Percentiles rank a stretch among this genome's conserved stretches.
These are phyloP conservation scores for Tilletia caries DNA, from an alignment of 1,284 basidiomycete species.

Conservation along the genomic window DNA sequence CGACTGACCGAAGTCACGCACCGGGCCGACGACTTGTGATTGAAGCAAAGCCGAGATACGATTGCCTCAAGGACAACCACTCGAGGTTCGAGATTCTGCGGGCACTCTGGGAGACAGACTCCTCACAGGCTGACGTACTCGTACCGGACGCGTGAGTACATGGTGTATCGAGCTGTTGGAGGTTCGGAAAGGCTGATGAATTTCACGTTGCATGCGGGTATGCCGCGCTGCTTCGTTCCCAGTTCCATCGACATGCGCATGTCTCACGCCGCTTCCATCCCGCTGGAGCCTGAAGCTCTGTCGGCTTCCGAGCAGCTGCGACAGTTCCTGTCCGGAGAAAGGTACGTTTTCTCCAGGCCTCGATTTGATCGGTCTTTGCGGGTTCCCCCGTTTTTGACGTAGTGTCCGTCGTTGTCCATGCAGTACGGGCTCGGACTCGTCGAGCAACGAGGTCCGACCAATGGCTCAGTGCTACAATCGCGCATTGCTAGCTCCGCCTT, in stretches of 20 bases:
- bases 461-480: background rate
- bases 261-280: background rate
- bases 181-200: no score
- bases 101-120: background rate
- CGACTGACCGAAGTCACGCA: background rate
- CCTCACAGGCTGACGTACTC: background rate
- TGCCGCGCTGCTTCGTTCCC: background rate
- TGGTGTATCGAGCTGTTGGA: no score
- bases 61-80: no score
- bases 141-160: background rate
- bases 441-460: background rate
- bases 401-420: background rate
- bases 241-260: conserved; percentile 3
- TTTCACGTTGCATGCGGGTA: no score
- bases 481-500: background rate
- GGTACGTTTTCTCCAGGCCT: background rate
- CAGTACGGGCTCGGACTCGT: background rate
- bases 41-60: background rate
- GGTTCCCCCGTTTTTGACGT: background rate
- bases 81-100: background rate
- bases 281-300: background rate
- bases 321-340: background rate
- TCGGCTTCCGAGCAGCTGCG: background rate
- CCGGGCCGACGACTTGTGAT: background rate
- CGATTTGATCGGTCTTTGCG: background rate